phyloP scores from a whole-genome alignment of 2,329 filamentous ascomycete genomes.

The Aureobasidium sp. region DNA sequence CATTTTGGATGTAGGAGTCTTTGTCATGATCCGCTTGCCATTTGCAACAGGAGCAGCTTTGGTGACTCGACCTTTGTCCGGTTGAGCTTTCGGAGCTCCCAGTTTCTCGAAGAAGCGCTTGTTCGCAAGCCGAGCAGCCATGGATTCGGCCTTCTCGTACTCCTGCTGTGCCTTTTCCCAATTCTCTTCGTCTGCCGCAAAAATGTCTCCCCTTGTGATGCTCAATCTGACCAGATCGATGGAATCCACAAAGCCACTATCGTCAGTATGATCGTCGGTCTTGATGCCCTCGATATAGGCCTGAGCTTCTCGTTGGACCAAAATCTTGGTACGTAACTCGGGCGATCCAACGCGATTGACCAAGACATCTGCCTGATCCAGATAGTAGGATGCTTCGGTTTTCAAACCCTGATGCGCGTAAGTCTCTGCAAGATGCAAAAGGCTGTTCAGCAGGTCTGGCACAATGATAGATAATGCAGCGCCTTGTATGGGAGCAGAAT shows the following conservation, averaged over 20 bases:
- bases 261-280: background rate
- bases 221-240: background rate
- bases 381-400: slow-evolving; percentile 81
- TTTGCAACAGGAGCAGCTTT: background rate
- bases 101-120: background rate
- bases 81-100: background rate
- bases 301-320: background rate
- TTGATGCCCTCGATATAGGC: background rate
- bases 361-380: slow-evolving; percentile 74
- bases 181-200: background rate
- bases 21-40: background rate
- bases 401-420: slow-evolving; percentile 82
- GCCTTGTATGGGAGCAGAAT: background rate
- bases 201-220: background rate
- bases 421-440: slow-evolving; percentile 67
- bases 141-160: slow-evolving; percentile 10
- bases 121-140: background rate
- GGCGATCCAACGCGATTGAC: slow-evolving; percentile 39
- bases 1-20: background rate
- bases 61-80: background rate
- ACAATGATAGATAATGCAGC: slow-evolving; percentile 30
- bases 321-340: background rate
- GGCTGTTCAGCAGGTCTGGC: slow-evolving; percentile 61
- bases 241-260: background rate
- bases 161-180: background rate